phyloP scores from a whole-genome alignment of 257 asterid species.

The Oldenlandia corymbosa region DNA sequence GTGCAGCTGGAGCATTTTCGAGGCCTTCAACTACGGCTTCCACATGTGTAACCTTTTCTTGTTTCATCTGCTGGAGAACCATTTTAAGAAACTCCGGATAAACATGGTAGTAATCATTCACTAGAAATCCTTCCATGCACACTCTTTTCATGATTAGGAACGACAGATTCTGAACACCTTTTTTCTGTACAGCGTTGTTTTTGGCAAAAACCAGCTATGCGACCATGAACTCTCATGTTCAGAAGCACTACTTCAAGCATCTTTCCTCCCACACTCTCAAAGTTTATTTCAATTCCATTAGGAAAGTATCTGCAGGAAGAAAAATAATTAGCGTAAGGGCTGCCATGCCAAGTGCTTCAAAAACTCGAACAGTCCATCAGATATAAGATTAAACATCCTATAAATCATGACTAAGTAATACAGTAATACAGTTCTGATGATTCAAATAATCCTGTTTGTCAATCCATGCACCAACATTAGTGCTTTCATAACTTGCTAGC shows the following conservation, averaged over 20 bases:
- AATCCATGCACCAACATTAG: too few species aligned
- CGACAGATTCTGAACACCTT: constrained; percentile 28
- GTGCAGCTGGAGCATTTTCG: constrained; percentile 32
- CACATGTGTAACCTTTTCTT: constrained; percentile 29
- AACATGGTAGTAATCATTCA: constrained; percentile 25
- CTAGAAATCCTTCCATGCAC: constrained; percentile 40
- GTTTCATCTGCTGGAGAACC: constrained; percentile 32
- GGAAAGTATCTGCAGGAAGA: constrained; percentile 28
- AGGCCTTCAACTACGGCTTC: constrained; percentile 44
- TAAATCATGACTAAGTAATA: too few species aligned
- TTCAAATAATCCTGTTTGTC: too few species aligned
- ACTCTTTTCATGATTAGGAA: constrained; percentile 22
- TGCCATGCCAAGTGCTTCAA: too few species aligned
- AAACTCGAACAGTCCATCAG: too few species aligned
- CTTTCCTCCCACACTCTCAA: constrained; percentile 49
- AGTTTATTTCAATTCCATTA: constrained; percentile 42
- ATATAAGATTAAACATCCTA: too few species aligned
- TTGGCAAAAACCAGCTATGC: constrained; percentile 46
- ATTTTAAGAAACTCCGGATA: constrained; percentile 32
- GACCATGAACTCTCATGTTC: constrained; percentile 40
- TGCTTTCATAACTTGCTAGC: too few species aligned
- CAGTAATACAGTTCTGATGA: too few species aligned
- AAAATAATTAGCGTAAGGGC: too few species aligned
- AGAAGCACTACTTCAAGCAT: constrained; percentile 45
- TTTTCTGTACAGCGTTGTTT: constrained; percentile 29